A percentile compares a stretch with the other conserved stretches of the same genome.
Evolutionary conservation across 1,139 yeast species (phyloP).

Genomic region (Scheffersomyces quercinus): DNA sequence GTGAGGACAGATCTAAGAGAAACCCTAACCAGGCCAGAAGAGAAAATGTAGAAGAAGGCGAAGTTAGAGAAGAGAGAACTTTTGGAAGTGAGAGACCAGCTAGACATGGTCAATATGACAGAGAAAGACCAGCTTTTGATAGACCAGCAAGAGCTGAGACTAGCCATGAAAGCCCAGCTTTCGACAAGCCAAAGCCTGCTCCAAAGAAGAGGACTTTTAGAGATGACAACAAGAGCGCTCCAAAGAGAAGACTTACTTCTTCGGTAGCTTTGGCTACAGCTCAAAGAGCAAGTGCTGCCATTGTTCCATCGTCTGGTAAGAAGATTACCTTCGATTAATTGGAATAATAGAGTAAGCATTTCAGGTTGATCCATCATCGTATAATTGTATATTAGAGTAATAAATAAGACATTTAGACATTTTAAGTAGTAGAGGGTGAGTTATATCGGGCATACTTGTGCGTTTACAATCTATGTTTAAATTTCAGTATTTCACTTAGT

Average conservation of each 20-base stretch:
- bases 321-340: slow-evolving; percentile 63
- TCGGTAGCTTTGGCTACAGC: slow-evolving; percentile 88
- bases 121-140: slow-evolving; percentile 7
- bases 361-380: not conserved
- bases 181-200: slow-evolving; percentile 10
- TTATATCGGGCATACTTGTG: too few relatives aligned
- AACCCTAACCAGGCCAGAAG: slow-evolving; percentile 42
- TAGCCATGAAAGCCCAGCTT: slow-evolving; percentile 4
- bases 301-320: slow-evolving; percentile 89
- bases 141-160: slow-evolving; percentile 4
- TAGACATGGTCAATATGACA: slow-evolving; percentile 4
- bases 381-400: too few relatives aligned
- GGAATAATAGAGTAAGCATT: not conserved
- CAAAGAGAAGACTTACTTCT: slow-evolving; percentile 60
- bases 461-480: too few relatives aligned
- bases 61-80: slow-evolving; percentile 8
- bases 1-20: slow-evolving; percentile 91
- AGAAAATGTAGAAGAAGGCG: slow-evolving; percentile 28
- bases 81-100: slow-evolving; percentile 14
- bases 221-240: slow-evolving; percentile 12
- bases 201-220: slow-evolving; percentile 18
- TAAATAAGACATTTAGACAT: too few relatives aligned
- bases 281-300: slow-evolving; percentile 86
- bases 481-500: too few relatives aligned
- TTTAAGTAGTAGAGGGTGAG: too few relatives aligned